phyloP scores from a whole-genome alignment of 768 basidiomycete genomes.

The Hirschioporus abietinus region DNA sequence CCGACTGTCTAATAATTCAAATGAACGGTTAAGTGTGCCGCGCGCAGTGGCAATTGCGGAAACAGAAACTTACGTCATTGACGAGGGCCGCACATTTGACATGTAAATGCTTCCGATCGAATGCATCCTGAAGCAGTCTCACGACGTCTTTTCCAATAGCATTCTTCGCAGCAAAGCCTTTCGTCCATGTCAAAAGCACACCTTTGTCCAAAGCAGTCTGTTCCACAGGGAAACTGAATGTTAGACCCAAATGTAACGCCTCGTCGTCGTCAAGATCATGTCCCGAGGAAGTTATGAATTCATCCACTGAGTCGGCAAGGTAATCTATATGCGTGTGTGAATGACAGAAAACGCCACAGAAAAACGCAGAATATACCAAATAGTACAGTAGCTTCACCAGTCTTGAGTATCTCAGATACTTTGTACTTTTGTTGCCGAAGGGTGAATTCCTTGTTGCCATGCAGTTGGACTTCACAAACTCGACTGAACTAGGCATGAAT shows the following conservation, averaged over 20 bases:
- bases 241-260: constrained; percentile 72
- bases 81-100: constrained; percentile 90
- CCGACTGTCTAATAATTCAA: constrained; percentile 77
- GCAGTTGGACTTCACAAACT: constrained; percentile 89
- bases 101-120: constrained; percentile 87
- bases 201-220: constrained; percentile 91
- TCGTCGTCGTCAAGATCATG: constrained; percentile 18
- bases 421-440: constrained; percentile 95
- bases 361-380: constrained; percentile 55
- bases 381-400: constrained; percentile 79
- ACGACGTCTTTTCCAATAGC: constrained; percentile 89
- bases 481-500: constrained; percentile 48
- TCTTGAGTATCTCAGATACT: constrained; percentile 89
- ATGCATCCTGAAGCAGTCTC: constrained; percentile 83
- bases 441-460: constrained; percentile 84
- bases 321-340: constrained; percentile 58
- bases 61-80: constrained; percentile 67
- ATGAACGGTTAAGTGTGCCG: not conserved
- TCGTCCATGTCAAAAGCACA: constrained; percentile 91
- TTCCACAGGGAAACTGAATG: constrained; percentile 97
- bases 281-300: constrained; percentile 75
- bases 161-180: constrained; percentile 91
- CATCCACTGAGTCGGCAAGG: constrained; percentile 93
- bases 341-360: constrained; percentile 10
- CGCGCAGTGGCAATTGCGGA: not conserved